These are phyloP conservation scores for Xerocomellus intermedius DNA, from an alignment of 768 basidiomycete species.

Conservation along the genomic window DNA sequence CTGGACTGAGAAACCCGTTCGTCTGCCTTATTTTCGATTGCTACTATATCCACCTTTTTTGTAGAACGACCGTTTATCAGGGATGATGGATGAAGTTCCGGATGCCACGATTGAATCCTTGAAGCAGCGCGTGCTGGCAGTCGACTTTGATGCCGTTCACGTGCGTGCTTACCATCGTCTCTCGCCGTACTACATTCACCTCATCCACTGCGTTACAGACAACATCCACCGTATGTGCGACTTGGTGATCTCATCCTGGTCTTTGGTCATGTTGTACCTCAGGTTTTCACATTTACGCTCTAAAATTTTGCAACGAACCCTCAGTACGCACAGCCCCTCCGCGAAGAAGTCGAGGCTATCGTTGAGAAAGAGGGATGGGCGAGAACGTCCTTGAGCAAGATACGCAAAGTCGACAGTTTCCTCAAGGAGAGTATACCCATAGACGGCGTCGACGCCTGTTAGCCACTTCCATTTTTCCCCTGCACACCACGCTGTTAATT, in stretches of 20 bases:
- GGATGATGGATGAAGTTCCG: background rate
- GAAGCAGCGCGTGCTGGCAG: conserved; percentile 1
- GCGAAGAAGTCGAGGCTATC: conserved; percentile 33
- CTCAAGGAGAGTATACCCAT: conserved; percentile 34
- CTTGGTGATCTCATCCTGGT: too few species aligned
- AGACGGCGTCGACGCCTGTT: conserved; percentile 18
- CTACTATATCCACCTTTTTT: background rate
- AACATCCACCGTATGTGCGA: background rate
- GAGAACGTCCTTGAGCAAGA: conserved; percentile 16
- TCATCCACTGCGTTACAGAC: background rate
- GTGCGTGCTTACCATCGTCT: conserved; percentile 8
- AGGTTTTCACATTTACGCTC: background rate
- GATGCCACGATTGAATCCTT: conserved; percentile 6
- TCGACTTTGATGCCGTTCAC: conserved; percentile 21
- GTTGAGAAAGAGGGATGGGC: background rate
- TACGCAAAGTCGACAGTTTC: conserved; percentile 40
- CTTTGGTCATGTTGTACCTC: background rate
- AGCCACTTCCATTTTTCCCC: background rate
- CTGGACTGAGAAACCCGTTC: conserved; percentile 34
- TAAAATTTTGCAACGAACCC: background rate
- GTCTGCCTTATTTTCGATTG: conserved; percentile 2
- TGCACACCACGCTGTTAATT: too few species aligned
- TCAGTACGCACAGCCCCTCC: conserved; percentile 26
- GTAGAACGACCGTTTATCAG: conserved; percentile 32
- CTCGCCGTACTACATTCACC: background rate